Evolutionary conservation across 352 stramenopile species (phyloP), one percentile per base, ranked within the genome.

Genomic region (Pythium monospermum): DNA sequence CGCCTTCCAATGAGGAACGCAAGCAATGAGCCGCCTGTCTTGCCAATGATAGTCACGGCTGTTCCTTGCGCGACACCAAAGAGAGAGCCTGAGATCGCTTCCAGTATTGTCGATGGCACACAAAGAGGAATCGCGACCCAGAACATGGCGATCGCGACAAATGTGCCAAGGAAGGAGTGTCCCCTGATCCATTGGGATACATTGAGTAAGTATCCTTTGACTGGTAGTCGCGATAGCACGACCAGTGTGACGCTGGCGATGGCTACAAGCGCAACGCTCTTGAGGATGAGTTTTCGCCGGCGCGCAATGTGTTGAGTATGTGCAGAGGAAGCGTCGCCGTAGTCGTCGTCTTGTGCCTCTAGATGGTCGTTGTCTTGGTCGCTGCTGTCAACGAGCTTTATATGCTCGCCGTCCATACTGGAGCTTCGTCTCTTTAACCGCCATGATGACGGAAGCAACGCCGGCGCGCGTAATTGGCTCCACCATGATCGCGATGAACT

Each of bases 91-190:
- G 73, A 64, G 19, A 85, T 53, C 53, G 77, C 78, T 56, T 91
- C 80, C 12, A 87, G 49, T 27, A 82, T 66, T 6, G 80, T 86
- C 33, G 75, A 71, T 13, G 80, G 80, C 1, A 91, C 31, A 53
- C 77, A 91, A 22, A 88, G 68, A 36, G 80, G 80, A 7, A 91
- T 70, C 22, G 77, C 73, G 25, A 82, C 44, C 66, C 70, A 83
- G 50, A 88, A 91, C 18, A 78, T 57, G 22, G 74, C 4, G 41
- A 76, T 73, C 18, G 76, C 64, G 16, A 53, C 61, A 19, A 87
- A 28, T 15, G 74, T 74, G n/a, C 79, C 79, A 28, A 76, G 48
- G 37, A 84, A 40, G 23, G 71, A 15, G 47, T 87, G 73, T 7
- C 35, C 50, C 35, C 76, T 61, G 43, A 87, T 75, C 74, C 76